phyloP scores from a whole-genome alignment of 768 basidiomycete genomes.

The Tulasnella sp. region DNA sequence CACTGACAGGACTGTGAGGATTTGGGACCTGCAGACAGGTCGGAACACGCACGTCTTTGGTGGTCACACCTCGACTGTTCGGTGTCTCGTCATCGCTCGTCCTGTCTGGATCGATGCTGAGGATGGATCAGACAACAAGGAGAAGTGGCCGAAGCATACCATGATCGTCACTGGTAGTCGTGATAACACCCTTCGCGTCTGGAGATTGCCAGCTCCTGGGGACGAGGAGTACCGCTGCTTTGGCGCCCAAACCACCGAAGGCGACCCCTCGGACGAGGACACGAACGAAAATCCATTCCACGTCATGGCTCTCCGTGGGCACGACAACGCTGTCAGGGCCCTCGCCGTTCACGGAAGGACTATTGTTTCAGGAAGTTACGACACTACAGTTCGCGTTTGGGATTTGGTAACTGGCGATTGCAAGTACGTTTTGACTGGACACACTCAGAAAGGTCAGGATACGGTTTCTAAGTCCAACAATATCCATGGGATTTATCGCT shows the following conservation, averaged over 20 bases:
- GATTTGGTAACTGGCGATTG: conserved; percentile 56
- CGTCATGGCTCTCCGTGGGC: conserved; percentile 75
- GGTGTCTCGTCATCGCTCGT: conserved; percentile 93
- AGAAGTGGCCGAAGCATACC: conserved; percentile 69
- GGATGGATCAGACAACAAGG: conserved; percentile 59
- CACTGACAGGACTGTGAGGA: conserved; percentile 88
- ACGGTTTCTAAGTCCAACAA: not conserved
- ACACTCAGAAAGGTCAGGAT: conserved; percentile 83
- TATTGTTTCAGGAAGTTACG: conserved; percentile 93
- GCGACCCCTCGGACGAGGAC: conserved; percentile 52
- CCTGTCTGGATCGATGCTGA: conserved; percentile 81
- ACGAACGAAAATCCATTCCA: conserved; percentile 84
- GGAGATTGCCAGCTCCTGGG: conserved; percentile 62
- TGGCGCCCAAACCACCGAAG: conserved; percentile 50
- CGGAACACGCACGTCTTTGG: conserved; percentile 89
- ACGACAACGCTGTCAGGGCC: conserved; percentile 87
- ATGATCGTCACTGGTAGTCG: conserved; percentile 70
- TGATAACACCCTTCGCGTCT: conserved; percentile 62
- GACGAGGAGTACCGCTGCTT: conserved; percentile 73
- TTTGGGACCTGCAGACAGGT: conserved; percentile 80
- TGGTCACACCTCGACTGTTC: conserved; percentile 93
- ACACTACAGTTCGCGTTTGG: conserved; percentile 94
- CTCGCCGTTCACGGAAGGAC: conserved; percentile 87
- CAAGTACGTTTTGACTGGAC: conserved; percentile 75
- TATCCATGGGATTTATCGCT: not conserved